Conservation (phyloP, 2,329 filamentous ascomycete genomes). For the Metarhizium brunneum region DNA sequence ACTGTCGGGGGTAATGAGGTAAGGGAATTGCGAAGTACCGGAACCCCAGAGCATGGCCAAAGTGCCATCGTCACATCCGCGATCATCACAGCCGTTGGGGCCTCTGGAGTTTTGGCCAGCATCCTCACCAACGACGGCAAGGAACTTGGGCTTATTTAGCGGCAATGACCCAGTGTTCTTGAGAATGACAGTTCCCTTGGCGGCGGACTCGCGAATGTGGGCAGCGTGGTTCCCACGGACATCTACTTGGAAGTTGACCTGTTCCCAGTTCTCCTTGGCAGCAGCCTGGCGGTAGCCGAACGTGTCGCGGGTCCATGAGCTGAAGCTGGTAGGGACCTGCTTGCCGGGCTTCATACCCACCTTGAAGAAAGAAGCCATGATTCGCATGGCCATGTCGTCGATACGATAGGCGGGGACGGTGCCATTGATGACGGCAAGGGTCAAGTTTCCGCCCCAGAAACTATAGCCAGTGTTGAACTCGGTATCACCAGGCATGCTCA, state of each 20-base stretch:
- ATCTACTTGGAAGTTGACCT: constrained; percentile 74
- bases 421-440: constrained; percentile 78
- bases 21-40: constrained; percentile 65
- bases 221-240: constrained; percentile 67
- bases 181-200: constrained; percentile 75
- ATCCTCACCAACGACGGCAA: constrained; percentile 75
- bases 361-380: constrained; percentile 63
- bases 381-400: constrained; percentile 87
- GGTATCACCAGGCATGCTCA: constrained; percentile 85
- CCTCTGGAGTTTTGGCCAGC: constrained; percentile 66
- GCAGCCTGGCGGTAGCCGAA: constrained; percentile 59
- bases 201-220: constrained; percentile 67
- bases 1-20: constrained; percentile 64
- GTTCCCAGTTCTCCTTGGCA: constrained; percentile 50
- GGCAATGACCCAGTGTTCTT: constrained; percentile 77
- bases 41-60: constrained; percentile 75
- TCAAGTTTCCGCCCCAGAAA: constrained; percentile 83
- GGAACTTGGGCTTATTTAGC: constrained; percentile 65
- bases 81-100: constrained; percentile 69
- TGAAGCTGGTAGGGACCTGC: constrained; percentile 63
- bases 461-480: constrained; percentile 61
- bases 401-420: constrained; percentile 80
- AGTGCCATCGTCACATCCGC: constrained; percentile 49
- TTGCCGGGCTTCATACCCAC: constrained; percentile 44
- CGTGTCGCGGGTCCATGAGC: constrained; percentile 75